A percentile compares a stretch with the other conserved stretches of the same genome.
These are phyloP conservation scores for Colletotrichum sidae DNA, from an alignment of 2,329 filamentous ascomycete genomes.

Conservation along the genomic window DNA sequence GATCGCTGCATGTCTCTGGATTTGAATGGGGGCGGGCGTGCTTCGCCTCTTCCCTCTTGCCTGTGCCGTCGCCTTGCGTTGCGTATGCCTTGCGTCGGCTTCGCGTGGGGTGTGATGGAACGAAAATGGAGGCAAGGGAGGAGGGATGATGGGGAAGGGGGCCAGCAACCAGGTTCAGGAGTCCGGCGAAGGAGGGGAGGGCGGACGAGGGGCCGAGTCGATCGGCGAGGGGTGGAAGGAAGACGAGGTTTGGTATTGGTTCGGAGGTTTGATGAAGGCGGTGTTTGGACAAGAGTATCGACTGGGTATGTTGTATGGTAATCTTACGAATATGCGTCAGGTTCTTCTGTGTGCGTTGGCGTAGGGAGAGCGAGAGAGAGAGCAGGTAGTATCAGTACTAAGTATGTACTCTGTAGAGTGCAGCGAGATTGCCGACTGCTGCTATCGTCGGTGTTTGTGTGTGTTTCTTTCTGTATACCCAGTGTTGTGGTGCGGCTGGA, in stretches of 20 bases:
- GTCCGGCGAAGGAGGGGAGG: conserved; percentile 30
- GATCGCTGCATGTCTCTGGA: conserved; percentile 39
- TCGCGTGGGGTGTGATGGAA: not conserved
- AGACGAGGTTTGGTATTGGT: conserved; percentile 22
- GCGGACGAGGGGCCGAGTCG: conserved; percentile 30
- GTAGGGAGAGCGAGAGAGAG: no score
- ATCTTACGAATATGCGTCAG: no score
- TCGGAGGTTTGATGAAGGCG: conserved; percentile 24
- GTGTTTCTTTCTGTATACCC: no score
- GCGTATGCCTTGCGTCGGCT: conserved; percentile 9
- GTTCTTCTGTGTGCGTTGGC: no score
- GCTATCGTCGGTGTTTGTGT: no score
- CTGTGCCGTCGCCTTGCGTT: no score
- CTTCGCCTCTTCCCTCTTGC: no score
- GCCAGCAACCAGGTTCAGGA: conserved; percentile 28
- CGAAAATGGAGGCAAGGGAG: conserved; percentile 10
- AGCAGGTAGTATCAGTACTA: no score
- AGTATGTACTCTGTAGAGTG: no score
- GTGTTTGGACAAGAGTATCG: not conserved
- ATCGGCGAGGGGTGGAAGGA: conserved; percentile 21
- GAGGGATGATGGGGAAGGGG: conserved; percentile 16
- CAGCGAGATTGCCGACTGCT: no score
- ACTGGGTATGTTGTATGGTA: not conserved
- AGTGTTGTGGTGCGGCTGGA: no score
- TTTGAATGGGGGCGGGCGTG: not conserved